Evolutionary conservation across 2,329 filamentous ascomycete species (phyloP), one percentile per base, ranked within the genome.

Genomic region (Fusarium nurragi): DNA sequence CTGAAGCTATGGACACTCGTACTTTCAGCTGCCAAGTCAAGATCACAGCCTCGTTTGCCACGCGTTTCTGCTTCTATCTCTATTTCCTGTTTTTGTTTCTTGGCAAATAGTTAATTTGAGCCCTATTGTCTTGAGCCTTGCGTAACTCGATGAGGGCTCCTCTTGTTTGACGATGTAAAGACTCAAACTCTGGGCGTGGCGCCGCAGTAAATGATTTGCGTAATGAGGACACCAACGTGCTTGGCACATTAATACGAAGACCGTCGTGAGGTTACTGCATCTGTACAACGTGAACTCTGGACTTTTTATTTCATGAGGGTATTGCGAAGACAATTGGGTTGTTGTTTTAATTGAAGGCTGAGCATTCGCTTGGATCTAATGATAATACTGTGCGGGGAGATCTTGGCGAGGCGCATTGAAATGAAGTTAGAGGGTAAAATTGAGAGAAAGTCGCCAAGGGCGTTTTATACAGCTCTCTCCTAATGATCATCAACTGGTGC

Each of bases 11-110:
- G 28, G 32, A 37, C 38, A 30, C n/a, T 4, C n/a, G 6, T 28
- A 23, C 5, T 10, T 25, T 51, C 21, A 50, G 53, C 57, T 66
- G 62, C 57, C 48, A 59, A 56, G 59, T 34, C 28, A 21, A 54
- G 25, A 38, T 39, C 63, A 50, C 45, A 66, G 63, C 63, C 63
- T 66, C 63, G n/a, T 19, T 64, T 54, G 53, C 46, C 58, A 66
- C 64, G 64, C 64, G 64, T 66, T 55, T 53, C 34, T 11, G 13
- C 14, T 30, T 43, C 13, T 38, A 44, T 21, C 30, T 54, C 12
- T 44, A 21, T 36, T 12, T 16, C 3, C 36, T 22, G 8, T 13
- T 37, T 14, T 54, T 18, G 4, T 26, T 28, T 62, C 60, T 66
- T 66, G 44, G 57, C 41, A 22, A 54, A 37, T 19, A 6, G 18